These are phyloP conservation scores for Apiospora koreana DNA, from an alignment of 2,329 filamentous ascomycete species.

Conservation along the genomic window DNA sequence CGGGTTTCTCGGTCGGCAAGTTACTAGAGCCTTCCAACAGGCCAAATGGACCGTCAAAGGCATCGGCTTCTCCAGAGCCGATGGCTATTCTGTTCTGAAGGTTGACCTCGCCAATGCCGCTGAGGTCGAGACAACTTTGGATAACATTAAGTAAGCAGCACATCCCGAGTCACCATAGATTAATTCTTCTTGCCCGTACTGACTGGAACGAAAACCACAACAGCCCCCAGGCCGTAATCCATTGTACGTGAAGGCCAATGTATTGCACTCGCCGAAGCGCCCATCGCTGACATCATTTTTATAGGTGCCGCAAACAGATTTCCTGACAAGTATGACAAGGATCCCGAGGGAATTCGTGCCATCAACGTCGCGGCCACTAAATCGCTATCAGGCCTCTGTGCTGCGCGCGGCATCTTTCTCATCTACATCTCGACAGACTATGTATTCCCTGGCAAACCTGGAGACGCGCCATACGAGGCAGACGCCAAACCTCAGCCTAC, in stretches of 20 bases:
- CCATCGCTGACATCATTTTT: not conserved
- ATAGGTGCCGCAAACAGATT: constrained; percentile 83
- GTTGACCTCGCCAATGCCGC: constrained; percentile 50
- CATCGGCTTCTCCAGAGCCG: constrained; percentile 73
- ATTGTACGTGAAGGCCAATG: constrained; percentile 62
- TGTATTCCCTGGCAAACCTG: constrained; percentile 70
- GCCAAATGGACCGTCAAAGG: constrained; percentile 68
- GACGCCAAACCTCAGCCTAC: constrained; percentile 66
- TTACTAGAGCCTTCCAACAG: constrained; percentile 68
- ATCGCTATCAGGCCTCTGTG: constrained; percentile 66
- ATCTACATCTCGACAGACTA: constrained; percentile 85
- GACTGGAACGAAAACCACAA: constrained; percentile 51
- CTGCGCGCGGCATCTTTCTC: constrained; percentile 60
- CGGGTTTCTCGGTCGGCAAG: constrained; percentile 79
- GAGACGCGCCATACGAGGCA: constrained; percentile 81
- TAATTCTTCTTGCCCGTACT: not conserved
- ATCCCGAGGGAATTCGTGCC: constrained; percentile 72
- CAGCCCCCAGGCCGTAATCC: constrained; percentile 77
- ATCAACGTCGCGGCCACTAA: constrained; percentile 75
- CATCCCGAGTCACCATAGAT: not conserved
- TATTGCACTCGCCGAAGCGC: no score
- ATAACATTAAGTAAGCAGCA: constrained; percentile 53
- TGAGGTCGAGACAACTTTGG: constrained; percentile 52
- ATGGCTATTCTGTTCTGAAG: constrained; percentile 67
- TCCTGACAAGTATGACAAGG: constrained; percentile 80